These are phyloP conservation scores for Gamsiella multidivaricata DNA, from an alignment of 192 early-diverging fungal genomes.

Conservation along the genomic window DNA sequence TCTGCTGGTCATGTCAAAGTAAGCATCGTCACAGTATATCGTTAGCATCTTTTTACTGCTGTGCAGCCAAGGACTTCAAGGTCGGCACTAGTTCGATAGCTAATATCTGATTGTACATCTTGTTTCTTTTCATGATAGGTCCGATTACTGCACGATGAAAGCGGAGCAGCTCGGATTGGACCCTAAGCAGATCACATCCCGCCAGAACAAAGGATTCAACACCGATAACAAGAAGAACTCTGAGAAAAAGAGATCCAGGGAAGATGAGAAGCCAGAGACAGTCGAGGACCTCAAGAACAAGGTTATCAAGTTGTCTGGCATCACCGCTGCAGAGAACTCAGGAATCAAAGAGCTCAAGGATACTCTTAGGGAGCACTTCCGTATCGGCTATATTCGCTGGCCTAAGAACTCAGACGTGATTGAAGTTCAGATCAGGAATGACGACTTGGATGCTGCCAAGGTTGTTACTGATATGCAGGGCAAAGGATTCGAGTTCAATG, in stretches of 20 bases:
- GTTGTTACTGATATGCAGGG: slow-evolving; percentile 26
- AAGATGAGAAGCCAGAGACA: slow-evolving; percentile 38
- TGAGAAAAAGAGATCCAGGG: slow-evolving; percentile 44
- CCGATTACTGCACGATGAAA: slow-evolving; percentile 58
- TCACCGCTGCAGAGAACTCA: slow-evolving; percentile 16
- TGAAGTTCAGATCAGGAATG: slow-evolving; percentile 38
- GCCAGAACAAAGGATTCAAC: slow-evolving; percentile 39
- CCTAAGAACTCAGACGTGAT: slow-evolving; percentile 27
- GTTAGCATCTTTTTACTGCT: neutral
- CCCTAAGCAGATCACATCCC: slow-evolving; percentile 41
- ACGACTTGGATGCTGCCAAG: slow-evolving; percentile 29
- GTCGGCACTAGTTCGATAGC: no score
- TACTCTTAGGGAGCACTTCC: slow-evolving; percentile 38
- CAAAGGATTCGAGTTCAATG: slow-evolving; percentile 34
- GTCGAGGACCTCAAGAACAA: slow-evolving; percentile 49
- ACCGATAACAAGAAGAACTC: no score
- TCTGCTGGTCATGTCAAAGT: slow-evolving; percentile 61
- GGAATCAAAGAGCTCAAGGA: slow-evolving; percentile 41
- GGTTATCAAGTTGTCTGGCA: slow-evolving; percentile 40
- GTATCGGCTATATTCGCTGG: slow-evolving; percentile 46
- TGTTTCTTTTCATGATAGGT: slow-evolving; percentile 18
- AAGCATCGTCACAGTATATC: slow-evolving; percentile 10
- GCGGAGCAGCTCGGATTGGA: slow-evolving; percentile 54
- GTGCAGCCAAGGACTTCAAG: neutral
- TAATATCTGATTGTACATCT: no score